Evolutionary conservation across 129 eudicot species (phyloP), one percentile per base, ranked within the genome.

Genomic region (Escallonia herrerae): DNA sequence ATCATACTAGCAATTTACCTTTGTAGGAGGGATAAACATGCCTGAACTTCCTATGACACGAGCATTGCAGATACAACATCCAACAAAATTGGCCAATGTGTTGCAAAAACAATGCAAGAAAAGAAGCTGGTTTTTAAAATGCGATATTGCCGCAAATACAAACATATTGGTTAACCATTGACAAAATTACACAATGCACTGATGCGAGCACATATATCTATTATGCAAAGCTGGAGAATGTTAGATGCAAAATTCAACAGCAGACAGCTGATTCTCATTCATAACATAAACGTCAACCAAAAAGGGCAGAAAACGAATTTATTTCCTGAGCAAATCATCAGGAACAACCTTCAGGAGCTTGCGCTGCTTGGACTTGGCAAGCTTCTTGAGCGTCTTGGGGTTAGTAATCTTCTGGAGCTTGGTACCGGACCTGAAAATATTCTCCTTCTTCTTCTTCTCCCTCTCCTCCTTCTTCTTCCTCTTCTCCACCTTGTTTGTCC

Each of bases 301-400:
- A 43, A 43, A n/a, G 45, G 7, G 2, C 6, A 43, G 33, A 5
- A 11, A 3, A 39, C 4, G 0, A 11, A 6, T 43, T 14, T 67
- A 73, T 58, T 81, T 80, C 69, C 77, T 84, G 14, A 84, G 40
- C 49, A 80, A 13, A 63, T 71, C 67, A 62, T 91, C 97, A 57
- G 97, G 84, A 51, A 94, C 93, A 52, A 76, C 60, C 87, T 82
- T 89, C 58, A 94, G 77, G 3, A 59, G 72, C 83, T 89, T 93
- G 79, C 82, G 52, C 66, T 89, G 81, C 84, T 84, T 89, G 9
- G 96, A 88, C 22, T 88, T 82, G 1, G 95, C 77, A 71, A 93
- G 72, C 95, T 89, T 93, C 89, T 85, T 76, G 6, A 93, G 84
- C 1, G 96, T 93, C 48, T 93, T 87, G 0, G 96, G 97, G 47